A percentile compares a stretch with the other conserved stretches of the same genome.
Conservation (phyloP, 2,329 filamentous ascomycete genomes). For the Diaporthe ilicicola region DNA sequence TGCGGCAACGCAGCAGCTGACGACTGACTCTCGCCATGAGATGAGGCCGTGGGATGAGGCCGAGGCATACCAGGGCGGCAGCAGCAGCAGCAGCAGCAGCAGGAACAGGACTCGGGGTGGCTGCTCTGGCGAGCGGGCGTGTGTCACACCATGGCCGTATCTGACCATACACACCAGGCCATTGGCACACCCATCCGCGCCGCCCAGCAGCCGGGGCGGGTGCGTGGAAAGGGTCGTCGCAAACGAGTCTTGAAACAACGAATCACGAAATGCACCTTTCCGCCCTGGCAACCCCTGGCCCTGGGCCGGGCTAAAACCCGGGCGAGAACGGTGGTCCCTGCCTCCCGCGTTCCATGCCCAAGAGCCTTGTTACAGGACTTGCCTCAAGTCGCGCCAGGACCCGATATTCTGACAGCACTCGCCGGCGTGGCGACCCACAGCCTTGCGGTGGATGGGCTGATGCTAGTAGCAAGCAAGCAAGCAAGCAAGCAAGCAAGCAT, state of each 20-base stretch:
- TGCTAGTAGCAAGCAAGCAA: no score
- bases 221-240: not conserved
- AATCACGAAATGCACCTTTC: conserved; percentile 25
- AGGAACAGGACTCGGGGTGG: not conserved
- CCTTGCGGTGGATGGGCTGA: not conserved
- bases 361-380: conserved; percentile 46
- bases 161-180: not conserved
- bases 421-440: conserved; percentile 9
- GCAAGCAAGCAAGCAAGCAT: no score
- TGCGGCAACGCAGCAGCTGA: not conserved
- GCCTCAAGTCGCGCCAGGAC: conserved; percentile 48
- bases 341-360: conserved; percentile 12
- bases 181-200: not conserved
- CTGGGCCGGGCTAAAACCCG: conserved; percentile 24
- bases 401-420: conserved; percentile 27
- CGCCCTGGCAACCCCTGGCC: conserved; percentile 23
- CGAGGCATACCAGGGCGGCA: no score
- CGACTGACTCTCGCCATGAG: not conserved
- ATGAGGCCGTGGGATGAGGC: not conserved
- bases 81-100: not conserved
- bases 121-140: not conserved
- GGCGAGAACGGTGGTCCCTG: conserved; percentile 3
- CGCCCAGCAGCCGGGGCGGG: not conserved
- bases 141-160: conserved; percentile 11
- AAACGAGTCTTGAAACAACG: conserved; percentile 29